These are phyloP conservation scores for Globisporangium perplexum DNA, from an alignment of 352 stramenopile species.

Conservation along the genomic window DNA sequence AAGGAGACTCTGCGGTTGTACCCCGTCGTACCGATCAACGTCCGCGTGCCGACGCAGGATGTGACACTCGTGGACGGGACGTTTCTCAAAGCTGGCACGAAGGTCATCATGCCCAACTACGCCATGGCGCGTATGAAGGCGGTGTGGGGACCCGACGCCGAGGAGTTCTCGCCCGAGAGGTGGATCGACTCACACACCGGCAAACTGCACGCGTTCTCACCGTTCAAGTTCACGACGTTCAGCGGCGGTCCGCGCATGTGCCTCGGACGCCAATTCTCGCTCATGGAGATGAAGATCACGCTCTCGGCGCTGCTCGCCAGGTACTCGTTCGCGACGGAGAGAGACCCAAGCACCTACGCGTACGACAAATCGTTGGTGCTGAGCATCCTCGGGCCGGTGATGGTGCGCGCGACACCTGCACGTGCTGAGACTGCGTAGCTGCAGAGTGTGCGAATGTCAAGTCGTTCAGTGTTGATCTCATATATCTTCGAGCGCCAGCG, in stretches of 20 bases:
- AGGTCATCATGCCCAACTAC: slow-evolving; percentile 38
- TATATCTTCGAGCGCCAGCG: too few relatives aligned
- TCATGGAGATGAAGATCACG: slow-evolving; percentile 31
- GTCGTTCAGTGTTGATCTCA: not conserved
- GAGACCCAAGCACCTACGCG: slow-evolving; percentile 5
- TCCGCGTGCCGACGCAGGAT: slow-evolving; percentile 28
- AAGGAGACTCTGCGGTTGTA: slow-evolving; percentile 64
- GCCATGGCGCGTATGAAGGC: slow-evolving; percentile 26
- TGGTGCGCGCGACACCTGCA: not conserved
- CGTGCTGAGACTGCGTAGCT: not conserved
- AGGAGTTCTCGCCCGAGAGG: slow-evolving; percentile 35
- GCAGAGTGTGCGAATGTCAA: not conserved
- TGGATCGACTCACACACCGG: slow-evolving; percentile 21
- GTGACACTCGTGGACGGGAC: slow-evolving; percentile 51
- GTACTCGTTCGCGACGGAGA: slow-evolving; percentile 12
- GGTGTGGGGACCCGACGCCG: slow-evolving; percentile 33
- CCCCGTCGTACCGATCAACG: slow-evolving; percentile 31
- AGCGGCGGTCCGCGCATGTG: slow-evolving; percentile 32
- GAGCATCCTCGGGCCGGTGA: not conserved
- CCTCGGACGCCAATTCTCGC: slow-evolving; percentile 24
- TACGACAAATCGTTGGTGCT: slow-evolving; percentile 17
- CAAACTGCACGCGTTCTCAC: slow-evolving; percentile 17
- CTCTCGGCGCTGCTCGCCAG: slow-evolving; percentile 17
- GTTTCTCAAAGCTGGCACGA: slow-evolving; percentile 25
- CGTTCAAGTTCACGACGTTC: slow-evolving; percentile 41